phyloP scores from a whole-genome alignment of 106 monocot species.

The Iris macrosiphon region DNA sequence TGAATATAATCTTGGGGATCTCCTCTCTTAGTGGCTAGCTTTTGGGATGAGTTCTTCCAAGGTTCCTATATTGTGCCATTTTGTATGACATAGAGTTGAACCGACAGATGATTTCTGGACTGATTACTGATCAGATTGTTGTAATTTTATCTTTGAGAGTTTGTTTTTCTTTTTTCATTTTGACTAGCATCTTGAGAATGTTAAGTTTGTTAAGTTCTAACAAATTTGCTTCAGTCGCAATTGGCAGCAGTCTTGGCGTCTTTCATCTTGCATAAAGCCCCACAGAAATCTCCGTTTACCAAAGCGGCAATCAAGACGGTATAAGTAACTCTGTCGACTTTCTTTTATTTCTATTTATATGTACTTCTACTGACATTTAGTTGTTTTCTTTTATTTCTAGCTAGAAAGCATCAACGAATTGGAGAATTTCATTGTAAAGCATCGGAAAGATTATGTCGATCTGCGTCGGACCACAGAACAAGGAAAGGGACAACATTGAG shows the following conservation, averaged over 20 bases:
- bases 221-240: too few relatives aligned
- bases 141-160: too few relatives aligned
- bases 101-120: too few relatives aligned
- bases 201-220: too few relatives aligned
- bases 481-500: conserved; percentile 88
- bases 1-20: too few relatives aligned
- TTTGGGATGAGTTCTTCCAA: too few relatives aligned
- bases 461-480: conserved; percentile 82
- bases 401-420: conserved; percentile 78
- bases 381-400: conserved; percentile 26
- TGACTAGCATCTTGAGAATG: too few relatives aligned
- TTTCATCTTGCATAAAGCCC: conserved; percentile 77
- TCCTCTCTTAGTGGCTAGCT: too few relatives aligned
- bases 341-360: background rate
- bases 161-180: too few relatives aligned
- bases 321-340: background rate
- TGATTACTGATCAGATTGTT: too few relatives aligned
- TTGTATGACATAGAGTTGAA: too few relatives aligned
- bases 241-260: conserved; percentile 63
- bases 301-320: conserved; percentile 87
- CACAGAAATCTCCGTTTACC: conserved; percentile 53
- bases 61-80: too few relatives aligned
- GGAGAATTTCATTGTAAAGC: conserved; percentile 76
- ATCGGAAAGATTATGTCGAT: conserved; percentile 89
- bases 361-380: background rate